Conservation (phyloP, 306 rosid species). For the Macrotyloma uniflorum region DNA sequence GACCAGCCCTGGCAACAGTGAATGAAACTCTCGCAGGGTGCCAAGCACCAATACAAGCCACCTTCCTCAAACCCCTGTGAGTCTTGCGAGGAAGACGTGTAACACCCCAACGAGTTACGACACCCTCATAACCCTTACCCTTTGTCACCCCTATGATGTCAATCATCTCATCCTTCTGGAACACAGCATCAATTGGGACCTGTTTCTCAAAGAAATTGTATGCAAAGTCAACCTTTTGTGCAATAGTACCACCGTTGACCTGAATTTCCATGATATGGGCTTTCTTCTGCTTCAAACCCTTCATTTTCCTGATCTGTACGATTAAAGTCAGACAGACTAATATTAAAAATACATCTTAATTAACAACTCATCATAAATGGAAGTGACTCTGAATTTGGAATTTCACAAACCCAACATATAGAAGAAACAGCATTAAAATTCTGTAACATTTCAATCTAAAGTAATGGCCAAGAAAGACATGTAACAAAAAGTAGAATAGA, state of each 20-base stretch:
- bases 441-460: neutral
- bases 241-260: conserved; percentile 75
- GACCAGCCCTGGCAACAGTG: conserved; percentile 95
- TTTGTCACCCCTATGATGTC: conserved; percentile 85
- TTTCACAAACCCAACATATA: neutral
- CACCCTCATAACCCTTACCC: conserved; percentile 94
- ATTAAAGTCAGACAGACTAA: neutral
- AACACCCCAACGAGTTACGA: conserved; percentile 92
- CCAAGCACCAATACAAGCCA: conserved; percentile 97
- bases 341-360: neutral
- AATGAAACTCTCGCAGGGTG: conserved; percentile 93
- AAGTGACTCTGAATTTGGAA: neutral
- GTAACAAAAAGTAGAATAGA: neutral
- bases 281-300: conserved; percentile 88
- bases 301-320: conserved; percentile 75
- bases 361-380: neutral
- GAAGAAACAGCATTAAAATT: neutral
- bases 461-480: neutral
- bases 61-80: conserved; percentile 90
- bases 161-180: conserved; percentile 94
- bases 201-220: conserved; percentile 81
- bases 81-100: conserved; percentile 92
- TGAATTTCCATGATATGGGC: conserved; percentile 93
- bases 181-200: conserved; percentile 83
- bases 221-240: conserved; percentile 76